phyloP scores from a whole-genome alignment of 768 basidiomycete genomes.

The Suillus occidentalis region DNA sequence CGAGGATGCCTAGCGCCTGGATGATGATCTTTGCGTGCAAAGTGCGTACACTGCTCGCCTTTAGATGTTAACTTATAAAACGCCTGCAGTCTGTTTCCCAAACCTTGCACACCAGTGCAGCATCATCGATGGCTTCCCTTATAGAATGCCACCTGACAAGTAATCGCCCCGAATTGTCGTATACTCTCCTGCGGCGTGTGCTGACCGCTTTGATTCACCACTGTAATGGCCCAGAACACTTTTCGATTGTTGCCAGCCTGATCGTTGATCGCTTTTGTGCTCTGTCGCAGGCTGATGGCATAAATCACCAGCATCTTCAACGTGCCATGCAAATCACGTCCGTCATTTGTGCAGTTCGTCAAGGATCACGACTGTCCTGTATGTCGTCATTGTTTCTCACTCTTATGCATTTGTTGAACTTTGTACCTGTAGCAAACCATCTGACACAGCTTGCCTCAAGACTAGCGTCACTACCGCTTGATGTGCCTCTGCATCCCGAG shows the following conservation, averaged over 20 bases:
- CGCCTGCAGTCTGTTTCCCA: constrained; percentile 69
- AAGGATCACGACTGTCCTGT: constrained; percentile 70
- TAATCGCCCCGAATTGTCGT: constrained; percentile 41
- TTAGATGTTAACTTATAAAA: constrained; percentile 1
- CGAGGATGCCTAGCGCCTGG: constrained; percentile 72
- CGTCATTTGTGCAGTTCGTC: constrained; percentile 60
- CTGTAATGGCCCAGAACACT: constrained; percentile 67
- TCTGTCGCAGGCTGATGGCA: constrained; percentile 5
- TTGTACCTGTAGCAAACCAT: constrained; percentile 33
- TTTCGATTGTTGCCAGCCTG: constrained; percentile 53
- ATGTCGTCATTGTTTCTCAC: constrained; percentile 23
- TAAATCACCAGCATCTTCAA: constrained; percentile 40
- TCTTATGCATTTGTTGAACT: constrained; percentile 6
- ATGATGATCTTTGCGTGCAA: constrained; percentile 78
- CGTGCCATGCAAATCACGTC: constrained; percentile 57
- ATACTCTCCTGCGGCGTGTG: constrained; percentile 64
- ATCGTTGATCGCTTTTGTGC: constrained; percentile 43
- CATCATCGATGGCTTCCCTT: constrained; percentile 60
- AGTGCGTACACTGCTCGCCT: constrained; percentile 34
- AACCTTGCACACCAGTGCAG: constrained; percentile 74
- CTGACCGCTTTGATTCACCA: constrained; percentile 85
- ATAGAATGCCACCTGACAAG: constrained; percentile 52
- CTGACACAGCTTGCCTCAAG: constrained; percentile 35
- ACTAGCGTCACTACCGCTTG: constrained; percentile 28
- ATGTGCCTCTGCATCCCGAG: constrained; percentile 27